Evolutionary conservation across 495 filamentous ascomycete genomes (phyloP).

Genomic region (Penicillium silybi): DNA sequence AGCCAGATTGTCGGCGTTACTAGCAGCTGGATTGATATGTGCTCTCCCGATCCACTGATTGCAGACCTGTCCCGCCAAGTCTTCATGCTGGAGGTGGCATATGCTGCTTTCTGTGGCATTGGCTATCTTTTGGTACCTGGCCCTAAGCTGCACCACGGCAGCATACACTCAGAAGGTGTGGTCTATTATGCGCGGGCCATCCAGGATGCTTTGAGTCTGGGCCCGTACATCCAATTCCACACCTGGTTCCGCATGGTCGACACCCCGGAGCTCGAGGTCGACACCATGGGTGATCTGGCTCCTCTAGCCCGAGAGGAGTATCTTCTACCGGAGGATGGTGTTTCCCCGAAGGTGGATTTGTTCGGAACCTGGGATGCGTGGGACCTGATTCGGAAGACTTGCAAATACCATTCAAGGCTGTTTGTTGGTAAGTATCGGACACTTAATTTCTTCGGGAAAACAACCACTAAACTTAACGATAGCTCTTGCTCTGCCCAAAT

Average conservation of each 20-base stretch:
- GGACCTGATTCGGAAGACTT: slow-evolving; percentile 80
- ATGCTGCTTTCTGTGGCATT: slow-evolving; percentile 90
- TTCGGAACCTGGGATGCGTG: slow-evolving; percentile 89
- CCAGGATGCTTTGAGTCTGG: slow-evolving; percentile 68
- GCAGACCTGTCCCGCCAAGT: slow-evolving; percentile 83
- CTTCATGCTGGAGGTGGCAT: slow-evolving; percentile 83
- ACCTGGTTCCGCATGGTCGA: slow-evolving; percentile 79
- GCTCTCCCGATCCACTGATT: slow-evolving; percentile 75
- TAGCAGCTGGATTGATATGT: slow-evolving; percentile 88
- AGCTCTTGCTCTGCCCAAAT: slow-evolving; percentile 79
- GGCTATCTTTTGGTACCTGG: slow-evolving; percentile 77
- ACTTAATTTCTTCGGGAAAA: background rate
- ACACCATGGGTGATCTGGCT: slow-evolving; percentile 54
- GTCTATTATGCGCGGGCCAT: slow-evolving; percentile 82
- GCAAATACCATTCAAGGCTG: slow-evolving; percentile 78
- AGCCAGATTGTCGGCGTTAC: slow-evolving; percentile 67
- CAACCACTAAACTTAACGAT: background rate
- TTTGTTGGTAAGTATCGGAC: slow-evolving; percentile 70
- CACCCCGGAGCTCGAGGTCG: slow-evolving; percentile 48
- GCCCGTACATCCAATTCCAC: slow-evolving; percentile 71
- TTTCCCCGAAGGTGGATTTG: slow-evolving; percentile 49
- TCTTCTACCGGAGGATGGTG: slow-evolving; percentile 27
- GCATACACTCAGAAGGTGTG: slow-evolving; percentile 42
- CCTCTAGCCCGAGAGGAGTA: slow-evolving; percentile 55
- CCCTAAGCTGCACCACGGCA: slow-evolving; percentile 54